Base-by-base conservation (phyloP, 495 filamentous ascomycete species). In the Parathielavia appendiculata region DNA sequence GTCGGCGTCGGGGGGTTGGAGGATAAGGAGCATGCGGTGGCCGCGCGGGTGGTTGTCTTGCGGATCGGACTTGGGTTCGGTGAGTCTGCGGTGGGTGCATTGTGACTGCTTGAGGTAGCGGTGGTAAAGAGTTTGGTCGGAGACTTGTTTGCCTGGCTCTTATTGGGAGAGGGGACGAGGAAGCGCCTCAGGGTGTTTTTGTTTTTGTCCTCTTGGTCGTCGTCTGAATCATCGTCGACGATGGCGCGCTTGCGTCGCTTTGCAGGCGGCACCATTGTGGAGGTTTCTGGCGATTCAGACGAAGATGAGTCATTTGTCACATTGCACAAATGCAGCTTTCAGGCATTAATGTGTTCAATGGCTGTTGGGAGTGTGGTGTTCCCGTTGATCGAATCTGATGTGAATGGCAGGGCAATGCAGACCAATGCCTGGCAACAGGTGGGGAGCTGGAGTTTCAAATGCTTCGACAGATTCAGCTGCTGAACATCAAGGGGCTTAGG, bases 211-310 rank as follows among this genome's bases (percentile, higher is more conserved):
- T 59, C 58, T 36, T 73, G 67, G 40, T 75, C 67, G 53, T 76
- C 64, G 46, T 69, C 66, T 16, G 20, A 26, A 16, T 43, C 36
- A 19, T 65, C 62, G 41, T 67, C 41, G 36, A 68, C 43, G 32
- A 53, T 50, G 56, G 65, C 53, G 54, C 65, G 67, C 50, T 74
- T 80, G 61, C 73, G 75, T 59, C 80, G 79, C 73, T 81, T 82
- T 59, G 78, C 70, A 59, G 80, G 75, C 64, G 79, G 78, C 65
- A 78, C 75, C 80, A 83, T 81, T 60, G 66, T 69, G 68, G 66
- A 45, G 62, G 54, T 48, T 39, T 50, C 23, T 46, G 43, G 14
- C 6, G 26, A 30, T 40, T 32, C 32, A 22, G 32, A 26, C 30
- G 43, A 16, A 5, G 35, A 44, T 56, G 52, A 30, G 34, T 57